These are phyloP conservation scores for Aspergillus saccharolyticus DNA, from an alignment of 495 filamentous ascomycete genomes.

Conservation along the genomic window DNA sequence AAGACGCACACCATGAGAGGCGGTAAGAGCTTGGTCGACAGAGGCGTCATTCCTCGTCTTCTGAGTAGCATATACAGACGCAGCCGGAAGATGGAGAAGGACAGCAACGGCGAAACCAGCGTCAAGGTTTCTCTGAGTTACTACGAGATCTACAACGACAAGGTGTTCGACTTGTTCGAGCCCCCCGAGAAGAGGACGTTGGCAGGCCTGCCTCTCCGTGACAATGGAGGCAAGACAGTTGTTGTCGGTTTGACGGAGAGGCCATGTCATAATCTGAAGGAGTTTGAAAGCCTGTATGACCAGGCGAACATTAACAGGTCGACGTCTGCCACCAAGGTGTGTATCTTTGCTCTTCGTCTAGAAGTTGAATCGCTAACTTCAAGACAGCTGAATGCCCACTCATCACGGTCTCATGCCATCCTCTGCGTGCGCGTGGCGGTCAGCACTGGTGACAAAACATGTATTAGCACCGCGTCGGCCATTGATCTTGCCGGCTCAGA, in stretches of 20 bases:
- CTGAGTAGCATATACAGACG: slow-evolving; percentile 82
- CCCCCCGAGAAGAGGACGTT: slow-evolving; percentile 83
- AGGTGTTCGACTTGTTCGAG: slow-evolving; percentile 90
- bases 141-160: slow-evolving; percentile 98
- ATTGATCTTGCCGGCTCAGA: slow-evolving; percentile 97
- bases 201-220: slow-evolving; percentile 80
- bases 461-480: slow-evolving; percentile 79
- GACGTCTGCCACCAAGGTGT: slow-evolving; percentile 82
- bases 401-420: slow-evolving; percentile 89
- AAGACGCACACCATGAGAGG: slow-evolving; percentile 99
- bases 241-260: slow-evolving; percentile 89
- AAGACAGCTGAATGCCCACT: slow-evolving; percentile 77
- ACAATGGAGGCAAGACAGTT: slow-evolving; percentile 82
- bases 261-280: slow-evolving; percentile 78
- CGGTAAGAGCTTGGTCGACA: slow-evolving; percentile 79
- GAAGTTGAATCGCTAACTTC: neutral
- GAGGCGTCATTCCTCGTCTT: slow-evolving; percentile 86
- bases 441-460: slow-evolving; percentile 62
- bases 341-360: neutral
- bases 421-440: slow-evolving; percentile 84
- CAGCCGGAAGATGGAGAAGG: slow-evolving; percentile 82
- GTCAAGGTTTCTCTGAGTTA: slow-evolving; percentile 83
- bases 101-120: slow-evolving; percentile 64
- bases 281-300: slow-evolving; percentile 89
- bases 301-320: slow-evolving; percentile 90